Conservation (phyloP, 331 rosid genomes). For the Telfairia occidentalis region DNA sequence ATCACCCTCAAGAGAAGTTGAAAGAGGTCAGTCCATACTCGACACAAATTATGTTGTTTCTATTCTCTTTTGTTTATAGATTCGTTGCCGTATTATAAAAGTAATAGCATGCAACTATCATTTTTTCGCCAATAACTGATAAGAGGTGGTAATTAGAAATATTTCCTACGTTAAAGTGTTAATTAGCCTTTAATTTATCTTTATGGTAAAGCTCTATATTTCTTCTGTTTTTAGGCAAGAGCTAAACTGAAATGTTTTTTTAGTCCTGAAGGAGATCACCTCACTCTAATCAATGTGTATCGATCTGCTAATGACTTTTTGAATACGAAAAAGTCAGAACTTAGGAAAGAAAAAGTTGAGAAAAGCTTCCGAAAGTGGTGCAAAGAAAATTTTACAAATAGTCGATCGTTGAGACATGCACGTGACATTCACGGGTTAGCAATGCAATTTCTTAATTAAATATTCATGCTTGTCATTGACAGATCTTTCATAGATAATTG, state of each 20-base stretch:
- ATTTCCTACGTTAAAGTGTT: neutral
- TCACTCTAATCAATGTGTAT: slow-evolving; percentile 69
- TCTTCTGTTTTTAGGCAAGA: slow-evolving; percentile 43
- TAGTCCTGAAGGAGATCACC: slow-evolving; percentile 83
- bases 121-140: neutral
- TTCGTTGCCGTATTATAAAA: neutral
- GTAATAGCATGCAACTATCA: neutral
- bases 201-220: slow-evolving; percentile 7
- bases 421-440: slow-evolving; percentile 69
- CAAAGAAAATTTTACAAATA: slow-evolving; percentile 70
- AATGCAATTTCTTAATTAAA: neutral
- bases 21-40: slow-evolving; percentile 47
- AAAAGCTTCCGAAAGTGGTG: slow-evolving; percentile 81
- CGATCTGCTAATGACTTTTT: slow-evolving; percentile 54
- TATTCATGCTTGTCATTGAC: neutral
- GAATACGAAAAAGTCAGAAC: slow-evolving; percentile 43
- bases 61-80: neutral
- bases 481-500: neutral
- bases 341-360: slow-evolving; percentile 43
- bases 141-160: neutral
- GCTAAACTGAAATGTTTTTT: slow-evolving; percentile 60
- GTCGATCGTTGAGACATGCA: slow-evolving; percentile 83
- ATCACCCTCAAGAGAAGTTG: slow-evolving; percentile 52
- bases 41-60: neutral
- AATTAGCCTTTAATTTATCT: neutral